Evolutionary conservation across 129 eudicot species (phyloP).

Genomic region (Lonicera japonica): DNA sequence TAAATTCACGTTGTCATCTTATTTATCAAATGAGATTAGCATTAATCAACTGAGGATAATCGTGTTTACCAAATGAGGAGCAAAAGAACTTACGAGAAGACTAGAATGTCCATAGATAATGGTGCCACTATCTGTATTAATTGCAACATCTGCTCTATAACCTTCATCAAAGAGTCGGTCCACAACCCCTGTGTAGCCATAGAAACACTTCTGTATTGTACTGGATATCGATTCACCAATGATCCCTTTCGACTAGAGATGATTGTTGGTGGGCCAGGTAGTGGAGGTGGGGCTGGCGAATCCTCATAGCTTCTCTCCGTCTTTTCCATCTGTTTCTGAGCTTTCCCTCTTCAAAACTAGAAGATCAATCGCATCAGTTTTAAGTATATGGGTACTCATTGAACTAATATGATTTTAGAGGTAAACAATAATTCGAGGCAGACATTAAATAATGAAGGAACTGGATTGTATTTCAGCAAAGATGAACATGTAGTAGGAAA

Average conservation of each 20-base stretch:
- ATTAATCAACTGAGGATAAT: too few species aligned
- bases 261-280: conserved; percentile 26
- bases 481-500: too few species aligned
- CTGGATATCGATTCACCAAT: not conserved
- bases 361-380: not conserved
- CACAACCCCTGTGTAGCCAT: conserved; percentile 25
- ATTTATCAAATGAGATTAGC: not conserved
- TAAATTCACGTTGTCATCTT: too few species aligned
- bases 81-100: conserved; percentile 51
- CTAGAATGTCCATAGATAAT: conserved; percentile 59
- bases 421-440: not conserved
- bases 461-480: too few species aligned
- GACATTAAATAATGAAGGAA: too few species aligned
- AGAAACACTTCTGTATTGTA: conserved; percentile 16
- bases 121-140: conserved; percentile 49
- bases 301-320: conserved; percentile 25
- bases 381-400: not conserved
- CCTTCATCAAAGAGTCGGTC: conserved; percentile 80
- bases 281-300: conserved; percentile 60
- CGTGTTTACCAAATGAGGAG: not conserved
- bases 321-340: conserved; percentile 5
- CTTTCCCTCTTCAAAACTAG: conserved; percentile 3
- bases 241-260: conserved; percentile 9
- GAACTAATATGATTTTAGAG: not conserved
- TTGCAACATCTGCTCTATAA: conserved; percentile 80